Base-by-base conservation (phyloP, 2,329 filamentous ascomycete genomes). In the Fusarium udum region DNA sequence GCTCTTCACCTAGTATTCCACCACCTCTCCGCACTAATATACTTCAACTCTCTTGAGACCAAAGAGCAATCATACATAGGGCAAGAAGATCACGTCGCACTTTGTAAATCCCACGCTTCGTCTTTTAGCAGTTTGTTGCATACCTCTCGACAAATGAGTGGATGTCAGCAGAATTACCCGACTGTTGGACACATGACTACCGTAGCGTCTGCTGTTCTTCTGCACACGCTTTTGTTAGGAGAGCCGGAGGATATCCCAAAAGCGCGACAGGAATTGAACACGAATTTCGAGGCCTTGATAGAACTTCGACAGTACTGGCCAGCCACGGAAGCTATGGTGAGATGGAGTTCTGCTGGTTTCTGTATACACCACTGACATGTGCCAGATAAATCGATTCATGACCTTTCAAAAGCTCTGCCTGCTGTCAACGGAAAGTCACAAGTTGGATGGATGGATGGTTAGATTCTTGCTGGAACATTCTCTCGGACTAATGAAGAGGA, bases 381-480 rank as follows among this genome's bases (percentile, higher is more conserved):
- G 1, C 0, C 10, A 64, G 61, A 64, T 66, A 6, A 63, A 45
- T 1, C 14, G 59, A 9, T 24, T 66, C 10, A 66, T 48, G n/a
- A n/a, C 43, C 0, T 66, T 66, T 1, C 63, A 66, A 4, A 55
- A 42, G 31, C 46, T 49, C 5, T 66, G 59, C 3, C 42, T 66
- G 1, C 2, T 56, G n/a, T 49, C 58, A 0, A 36, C 58, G 4
- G 63, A 63, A 12, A 63, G 36, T 6, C 63, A 62, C 22, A 63
- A 42, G 6, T 24, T 66, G n/a, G 63, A 66, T 28, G 59, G 59
- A 12, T 66, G 59, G 63, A 66, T 66, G 42, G 63, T 63, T 0
- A 55, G 63, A 3, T 66, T 66, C 22, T 13, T 66, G 13, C 18
- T 48, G 20, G 63, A 66, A 7, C 43, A 66, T 43, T 64, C 61